Evolutionary conservation across 1,284 basidiomycete species (phyloP).

Genomic region (Leccinum insolens): DNA sequence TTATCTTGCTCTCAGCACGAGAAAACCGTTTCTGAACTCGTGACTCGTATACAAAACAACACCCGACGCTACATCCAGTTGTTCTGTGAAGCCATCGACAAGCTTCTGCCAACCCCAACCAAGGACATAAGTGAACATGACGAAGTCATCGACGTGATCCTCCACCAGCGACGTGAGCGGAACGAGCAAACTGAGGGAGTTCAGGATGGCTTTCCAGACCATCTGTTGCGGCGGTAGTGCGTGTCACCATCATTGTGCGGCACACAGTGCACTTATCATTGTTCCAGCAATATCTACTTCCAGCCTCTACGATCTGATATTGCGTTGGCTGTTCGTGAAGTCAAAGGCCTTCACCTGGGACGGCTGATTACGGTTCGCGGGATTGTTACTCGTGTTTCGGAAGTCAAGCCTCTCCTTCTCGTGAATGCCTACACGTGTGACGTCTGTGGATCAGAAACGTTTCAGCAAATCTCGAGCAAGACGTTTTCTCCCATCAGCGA

Average conservation of each 20-base stretch:
- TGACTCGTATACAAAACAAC: conserved; percentile 80
- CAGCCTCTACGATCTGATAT: conserved; percentile 75
- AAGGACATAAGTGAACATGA: conserved; percentile 88
- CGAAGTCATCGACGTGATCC: conserved; percentile 93
- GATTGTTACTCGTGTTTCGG: conserved; percentile 97
- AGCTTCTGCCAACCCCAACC: conserved; percentile 83
- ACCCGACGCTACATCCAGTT: conserved; percentile 89
- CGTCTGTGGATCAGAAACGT: conserved; percentile 96
- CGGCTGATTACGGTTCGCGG: conserved; percentile 95
- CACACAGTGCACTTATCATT: conserved; percentile 22
- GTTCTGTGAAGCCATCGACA: conserved; percentile 91
- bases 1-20: conserved; percentile 47
- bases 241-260: conserved; percentile 38
- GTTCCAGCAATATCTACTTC: conserved; percentile 88
- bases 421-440: conserved; percentile 99
- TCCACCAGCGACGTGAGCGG: conserved; percentile 89
- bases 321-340: conserved; percentile 88
- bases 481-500: conserved; percentile 88
- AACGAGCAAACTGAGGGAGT: conserved; percentile 77
- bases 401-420: conserved; percentile 96
- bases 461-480: conserved; percentile 96
- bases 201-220: conserved; percentile 83
- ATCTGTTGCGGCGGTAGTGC: conserved; percentile 93
- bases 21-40: conserved; percentile 66
- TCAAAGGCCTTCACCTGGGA: conserved; percentile 86